Percentiles rank a stretch among this genome's conserved stretches.
phyloP scores from a whole-genome alignment of 495 filamentous ascomycete genomes.

The Pyronema omphalodes region DNA sequence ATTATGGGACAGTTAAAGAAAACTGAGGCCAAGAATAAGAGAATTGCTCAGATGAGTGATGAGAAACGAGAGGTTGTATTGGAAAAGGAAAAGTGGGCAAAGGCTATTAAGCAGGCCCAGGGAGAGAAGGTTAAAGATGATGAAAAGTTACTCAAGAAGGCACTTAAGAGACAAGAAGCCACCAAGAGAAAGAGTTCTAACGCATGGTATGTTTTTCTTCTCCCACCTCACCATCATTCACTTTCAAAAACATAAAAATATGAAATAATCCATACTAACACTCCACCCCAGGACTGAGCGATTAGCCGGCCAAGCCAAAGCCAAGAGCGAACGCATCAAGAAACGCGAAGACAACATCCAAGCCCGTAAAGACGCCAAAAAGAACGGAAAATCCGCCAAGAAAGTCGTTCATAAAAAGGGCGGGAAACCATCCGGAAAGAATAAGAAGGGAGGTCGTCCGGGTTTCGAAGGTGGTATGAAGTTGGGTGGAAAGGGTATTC shows the following conservation, averaged over 20 bases:
- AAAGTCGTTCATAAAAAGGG: constrained; percentile 28
- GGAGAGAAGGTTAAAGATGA: constrained; percentile 85
- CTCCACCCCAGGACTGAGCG: constrained; percentile 38
- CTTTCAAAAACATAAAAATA: no score
- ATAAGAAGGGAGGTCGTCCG: constrained; percentile 33
- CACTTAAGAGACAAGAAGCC: constrained; percentile 78
- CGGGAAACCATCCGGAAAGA: constrained; percentile 23
- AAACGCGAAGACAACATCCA: constrained; percentile 76
- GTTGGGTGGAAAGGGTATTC: constrained; percentile 25
- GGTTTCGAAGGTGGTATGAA: constrained; percentile 92
- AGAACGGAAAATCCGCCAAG: constrained; percentile 41
- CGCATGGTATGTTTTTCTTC: constrained; percentile 43
- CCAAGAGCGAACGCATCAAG: constrained; percentile 60
- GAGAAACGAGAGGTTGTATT: constrained; percentile 66
- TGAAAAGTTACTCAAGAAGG: constrained; percentile 78
- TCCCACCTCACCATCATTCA: not conserved
- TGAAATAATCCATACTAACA: not conserved
- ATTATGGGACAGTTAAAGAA: constrained; percentile 53
- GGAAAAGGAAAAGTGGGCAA: constrained; percentile 88
- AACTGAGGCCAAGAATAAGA: constrained; percentile 50
- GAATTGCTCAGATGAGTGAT: constrained; percentile 49
- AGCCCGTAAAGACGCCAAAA: constrained; percentile 64
- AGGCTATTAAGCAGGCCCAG: constrained; percentile 71
- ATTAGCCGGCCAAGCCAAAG: constrained; percentile 51
- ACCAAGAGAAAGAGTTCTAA: constrained; percentile 74